Percentiles rank a stretch among this genome's conserved stretches.
phyloP scores from a whole-genome alignment of 2,329 filamentous ascomycete genomes.

The Aureobasidium vineae region DNA sequence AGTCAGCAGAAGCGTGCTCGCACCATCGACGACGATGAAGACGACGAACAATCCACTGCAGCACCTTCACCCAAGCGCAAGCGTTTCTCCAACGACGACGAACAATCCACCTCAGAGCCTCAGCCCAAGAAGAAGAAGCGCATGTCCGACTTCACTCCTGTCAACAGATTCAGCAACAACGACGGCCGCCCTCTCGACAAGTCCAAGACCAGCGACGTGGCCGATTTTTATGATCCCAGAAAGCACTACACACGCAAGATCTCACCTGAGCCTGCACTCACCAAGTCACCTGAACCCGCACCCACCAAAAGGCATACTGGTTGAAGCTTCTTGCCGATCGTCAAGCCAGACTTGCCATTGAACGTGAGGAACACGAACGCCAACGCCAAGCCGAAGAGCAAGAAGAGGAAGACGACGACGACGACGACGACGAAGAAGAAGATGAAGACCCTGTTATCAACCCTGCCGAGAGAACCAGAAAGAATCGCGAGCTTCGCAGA shows the following conservation, averaged over 20 bases:
- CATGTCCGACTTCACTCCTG: not conserved
- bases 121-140: not conserved
- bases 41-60: not conserved
- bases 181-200: not conserved
- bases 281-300: no score
- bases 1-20: not conserved
- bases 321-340: not conserved
- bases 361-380: not conserved
- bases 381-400: not conserved
- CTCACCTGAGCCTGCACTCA: no score
- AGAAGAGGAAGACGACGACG: not conserved
- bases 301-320: not conserved
- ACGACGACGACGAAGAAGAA: not conserved
- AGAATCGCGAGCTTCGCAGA: not conserved
- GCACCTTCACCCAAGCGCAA: not conserved
- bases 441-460: conserved; percentile 1
- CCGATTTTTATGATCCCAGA: not conserved
- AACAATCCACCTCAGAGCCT: not conserved
- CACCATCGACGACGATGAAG: not conserved
- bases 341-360: not conserved
- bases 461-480: not conserved
- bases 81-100: not conserved
- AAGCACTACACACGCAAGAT: not conserved
- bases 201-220: not conserved
- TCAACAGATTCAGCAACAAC: not conserved